Conservation (phyloP, 768 basidiomycete species). For the Nidularia pulvinata region DNA sequence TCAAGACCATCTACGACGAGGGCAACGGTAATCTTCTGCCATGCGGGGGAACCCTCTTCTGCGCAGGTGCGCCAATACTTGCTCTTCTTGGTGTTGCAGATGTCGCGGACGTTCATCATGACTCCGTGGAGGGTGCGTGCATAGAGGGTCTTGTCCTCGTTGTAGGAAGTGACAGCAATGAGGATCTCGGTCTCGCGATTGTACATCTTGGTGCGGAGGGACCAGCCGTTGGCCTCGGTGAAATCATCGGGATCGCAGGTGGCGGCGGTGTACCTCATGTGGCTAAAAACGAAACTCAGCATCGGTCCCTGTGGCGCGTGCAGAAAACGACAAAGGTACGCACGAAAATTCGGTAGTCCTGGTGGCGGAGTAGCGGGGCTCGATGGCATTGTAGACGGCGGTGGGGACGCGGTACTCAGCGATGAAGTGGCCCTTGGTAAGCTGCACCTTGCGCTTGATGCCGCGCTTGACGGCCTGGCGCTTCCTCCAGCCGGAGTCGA, state of each 20-base stretch:
- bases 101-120: slow-evolving; percentile 94
- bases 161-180: slow-evolving; percentile 90
- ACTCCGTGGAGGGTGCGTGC: slow-evolving; percentile 87
- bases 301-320: background rate
- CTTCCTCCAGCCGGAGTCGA: slow-evolving; percentile 55
- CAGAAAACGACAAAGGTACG: background rate
- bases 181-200: slow-evolving; percentile 84
- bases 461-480: slow-evolving; percentile 83
- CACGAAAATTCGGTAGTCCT: slow-evolving; percentile 85
- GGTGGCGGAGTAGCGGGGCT: slow-evolving; percentile 65
- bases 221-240: slow-evolving; percentile 69
- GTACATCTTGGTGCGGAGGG: slow-evolving; percentile 75
- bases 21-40: slow-evolving; percentile 86
- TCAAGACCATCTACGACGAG: slow-evolving; percentile 89
- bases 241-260: slow-evolving; percentile 89
- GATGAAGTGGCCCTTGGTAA: slow-evolving; percentile 88
- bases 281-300: slow-evolving; percentile 27
- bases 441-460: slow-evolving; percentile 85
- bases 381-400: slow-evolving; percentile 73
- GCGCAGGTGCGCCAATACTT: slow-evolving; percentile 82
- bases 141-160: slow-evolving; percentile 83
- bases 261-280: slow-evolving; percentile 89
- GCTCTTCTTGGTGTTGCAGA: slow-evolving; percentile 89
- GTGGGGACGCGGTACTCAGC: slow-evolving; percentile 82
- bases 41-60: slow-evolving; percentile 75